Evolutionary conservation across 1,139 yeast species (phyloP).

Genomic region (Hanseniaspora gamundiae): DNA sequence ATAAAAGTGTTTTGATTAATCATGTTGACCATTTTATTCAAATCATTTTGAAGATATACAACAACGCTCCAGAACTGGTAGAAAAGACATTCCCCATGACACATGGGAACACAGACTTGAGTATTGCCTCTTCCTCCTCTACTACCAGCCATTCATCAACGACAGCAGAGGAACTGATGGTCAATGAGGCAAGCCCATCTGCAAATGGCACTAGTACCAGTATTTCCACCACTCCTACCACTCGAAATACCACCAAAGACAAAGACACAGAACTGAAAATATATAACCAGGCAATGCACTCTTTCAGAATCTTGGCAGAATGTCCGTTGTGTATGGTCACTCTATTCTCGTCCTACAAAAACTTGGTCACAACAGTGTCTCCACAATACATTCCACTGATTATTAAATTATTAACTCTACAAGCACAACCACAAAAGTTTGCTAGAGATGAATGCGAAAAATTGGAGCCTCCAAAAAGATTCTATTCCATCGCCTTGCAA

Average conservation of each 20-base stretch:
- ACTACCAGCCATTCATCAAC: neutral
- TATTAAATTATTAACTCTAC: conserved; percentile 58
- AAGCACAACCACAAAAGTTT: conserved; percentile 62
- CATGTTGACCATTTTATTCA: conserved; percentile 74
- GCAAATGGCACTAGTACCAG: conserved; percentile 13
- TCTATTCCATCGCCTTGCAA: conserved; percentile 43
- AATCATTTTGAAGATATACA: conserved; percentile 61
- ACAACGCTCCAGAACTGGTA: conserved; percentile 69
- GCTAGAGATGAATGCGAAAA: conserved; percentile 54
- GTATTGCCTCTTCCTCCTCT: neutral
- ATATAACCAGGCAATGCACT: conserved; percentile 44
- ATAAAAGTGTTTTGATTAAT: conserved; percentile 53
- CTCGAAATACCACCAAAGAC: neutral
- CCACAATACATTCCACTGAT: conserved; percentile 76
- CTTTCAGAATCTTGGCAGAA: conserved; percentile 88
- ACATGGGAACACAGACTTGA: neutral
- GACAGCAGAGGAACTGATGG: neutral
- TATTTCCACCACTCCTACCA: conserved; percentile 18
- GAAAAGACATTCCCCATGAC: conserved; percentile 37
- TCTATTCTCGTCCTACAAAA: conserved; percentile 75
- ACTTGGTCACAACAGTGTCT: conserved; percentile 56
- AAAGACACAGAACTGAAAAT: conserved; percentile 23
- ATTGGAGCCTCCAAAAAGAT: conserved; percentile 51
- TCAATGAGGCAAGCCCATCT: conserved; percentile 9
- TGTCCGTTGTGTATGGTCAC: conserved; percentile 96